Conservation (phyloP, 1,284 basidiomycete genomes). For the Ceratobasidium sp. region DNA sequence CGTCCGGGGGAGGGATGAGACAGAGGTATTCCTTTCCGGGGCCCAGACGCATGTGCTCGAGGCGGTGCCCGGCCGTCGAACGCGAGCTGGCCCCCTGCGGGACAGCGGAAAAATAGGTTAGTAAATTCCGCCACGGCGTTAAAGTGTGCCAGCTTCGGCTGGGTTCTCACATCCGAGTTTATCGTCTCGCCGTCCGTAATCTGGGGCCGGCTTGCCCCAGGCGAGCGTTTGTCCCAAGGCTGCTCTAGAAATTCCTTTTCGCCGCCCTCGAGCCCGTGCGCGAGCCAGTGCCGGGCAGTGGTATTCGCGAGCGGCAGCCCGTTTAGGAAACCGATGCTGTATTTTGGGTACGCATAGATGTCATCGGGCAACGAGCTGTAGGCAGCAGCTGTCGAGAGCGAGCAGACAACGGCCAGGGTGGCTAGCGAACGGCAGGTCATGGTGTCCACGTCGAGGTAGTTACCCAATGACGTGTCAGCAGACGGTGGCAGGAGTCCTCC, state of each 20-base stretch:
- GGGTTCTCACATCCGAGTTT: conserved; percentile 47
- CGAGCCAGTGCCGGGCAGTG: conserved; percentile 78
- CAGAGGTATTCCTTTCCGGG: conserved; percentile 74
- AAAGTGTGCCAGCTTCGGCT: conserved; percentile 37
- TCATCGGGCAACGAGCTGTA: conserved; percentile 61
- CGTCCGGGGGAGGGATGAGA: conserved; percentile 71
- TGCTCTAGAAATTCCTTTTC: conserved; percentile 80
- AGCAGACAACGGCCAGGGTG: conserved; percentile 25
- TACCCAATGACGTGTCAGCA: conserved; percentile 42
- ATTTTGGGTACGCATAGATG: conserved; percentile 85
- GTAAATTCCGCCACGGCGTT: conserved; percentile 46
- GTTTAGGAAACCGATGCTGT: conserved; percentile 82
- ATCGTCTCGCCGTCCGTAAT: conserved; percentile 64
- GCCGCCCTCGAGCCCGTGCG: conserved; percentile 73
- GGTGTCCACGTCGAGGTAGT: conserved; percentile 34
- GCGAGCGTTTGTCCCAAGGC: conserved; percentile 62
- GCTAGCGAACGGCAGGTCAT: conserved; percentile 40
- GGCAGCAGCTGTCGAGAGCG: conserved; percentile 29
- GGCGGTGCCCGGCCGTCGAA: conserved; percentile 34
- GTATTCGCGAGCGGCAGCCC: conserved; percentile 77
- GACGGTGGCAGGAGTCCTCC: conserved; percentile 36
- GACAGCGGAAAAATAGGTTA: conserved; percentile 56
- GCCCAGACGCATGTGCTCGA: conserved; percentile 69
- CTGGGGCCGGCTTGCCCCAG: conserved; percentile 61
- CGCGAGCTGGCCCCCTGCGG: conserved; percentile 47